Evolutionary conservation across 257 asterid genomes (phyloP), one percentile per base, ranked within the genome.

Genomic region (Solanum ossicruentum): DNA sequence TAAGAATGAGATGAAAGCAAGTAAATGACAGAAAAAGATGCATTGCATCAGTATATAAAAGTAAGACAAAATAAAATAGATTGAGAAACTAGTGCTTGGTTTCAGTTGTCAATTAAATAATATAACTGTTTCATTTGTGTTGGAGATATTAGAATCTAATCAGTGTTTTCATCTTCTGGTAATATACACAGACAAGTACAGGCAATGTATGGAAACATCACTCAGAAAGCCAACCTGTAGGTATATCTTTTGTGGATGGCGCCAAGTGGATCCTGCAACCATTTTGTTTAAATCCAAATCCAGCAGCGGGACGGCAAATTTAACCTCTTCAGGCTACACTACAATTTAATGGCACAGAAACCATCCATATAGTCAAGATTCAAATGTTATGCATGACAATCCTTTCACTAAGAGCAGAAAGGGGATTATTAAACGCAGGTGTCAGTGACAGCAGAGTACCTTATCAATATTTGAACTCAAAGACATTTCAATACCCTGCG

Each of bases 291-390:
- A 86, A 89, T 94, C 97, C 93, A 93, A 88, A 85, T 93, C 98
- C 89, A 94, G 88, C 83, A 97, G 88, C 10, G 98, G 98, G 78
- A 97, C 93, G 8, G 97, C 92, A 90, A 97, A 95, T 86, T 92
- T 95, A 57, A 91, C 99, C 95, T 97, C 99, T 86, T 92, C 98
- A 26, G 94, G 92, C 98, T 94, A 92, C 92, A 72, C 89, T 87
- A 89, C 86, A 89, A 89, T 85, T 71, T 78, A 91, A 88, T 85
- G 92, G 93, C 85, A 88, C 86, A 88, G 85, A 47, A 65, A 86
- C 88, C 90, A 90, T 63, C 65, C 79, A 43, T 56, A 55, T 80
- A 77, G 88, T 90, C 89, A 88, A 87, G 85, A 84, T 82, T 80
- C 60, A n/a, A 52, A 63, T 45, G 84, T 66, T 82, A 43, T 80